phyloP scores from a whole-genome alignment of 2,329 filamentous ascomycete genomes.

The Trichoderma sp. region DNA sequence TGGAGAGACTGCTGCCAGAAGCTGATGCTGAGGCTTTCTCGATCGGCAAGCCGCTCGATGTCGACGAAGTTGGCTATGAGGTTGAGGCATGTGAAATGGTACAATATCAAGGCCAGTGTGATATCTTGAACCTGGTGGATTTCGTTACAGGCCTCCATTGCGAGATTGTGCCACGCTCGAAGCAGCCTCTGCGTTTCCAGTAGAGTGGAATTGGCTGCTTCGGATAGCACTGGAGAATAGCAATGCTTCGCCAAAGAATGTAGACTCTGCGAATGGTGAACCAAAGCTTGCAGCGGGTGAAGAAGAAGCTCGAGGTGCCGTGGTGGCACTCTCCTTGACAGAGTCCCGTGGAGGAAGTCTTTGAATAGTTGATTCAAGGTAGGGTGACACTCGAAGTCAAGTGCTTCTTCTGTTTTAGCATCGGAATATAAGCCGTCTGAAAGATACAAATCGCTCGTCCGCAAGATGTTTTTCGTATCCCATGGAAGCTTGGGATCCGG shows the following conservation, averaged over 20 bases:
- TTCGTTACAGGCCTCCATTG: conserved; percentile 32
- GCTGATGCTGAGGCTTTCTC: conserved; percentile 55
- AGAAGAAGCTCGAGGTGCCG: conserved; percentile 10
- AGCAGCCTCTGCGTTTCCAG: conserved; percentile 63
- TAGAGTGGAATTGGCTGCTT: conserved; percentile 52
- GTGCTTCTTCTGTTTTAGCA: not conserved
- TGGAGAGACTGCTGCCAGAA: conserved; percentile 53
- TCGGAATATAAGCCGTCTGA: not conserved
- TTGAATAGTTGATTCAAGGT: conserved; percentile 5
- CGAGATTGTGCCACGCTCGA: conserved; percentile 65
- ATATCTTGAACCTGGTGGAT: not conserved
- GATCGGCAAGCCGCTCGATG: conserved; percentile 63
- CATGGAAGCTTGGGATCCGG: conserved; percentile 61
- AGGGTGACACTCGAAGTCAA: not conserved
- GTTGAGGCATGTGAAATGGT: conserved; percentile 68
- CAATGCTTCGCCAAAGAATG: conserved; percentile 42
- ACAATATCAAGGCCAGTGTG: conserved; percentile 51
- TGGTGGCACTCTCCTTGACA: not conserved
- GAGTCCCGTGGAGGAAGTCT: not conserved
- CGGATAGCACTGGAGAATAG: conserved; percentile 31
- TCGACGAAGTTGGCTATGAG: conserved; percentile 64
- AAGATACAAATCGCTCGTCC: not conserved
- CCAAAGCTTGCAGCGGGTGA: conserved; percentile 62
- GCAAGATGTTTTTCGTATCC: conserved; percentile 28
- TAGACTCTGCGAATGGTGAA: not conserved